Evolutionary conservation across 352 stramenopile species (phyloP).

Genomic region (Phytophthora agathidicida): DNA sequence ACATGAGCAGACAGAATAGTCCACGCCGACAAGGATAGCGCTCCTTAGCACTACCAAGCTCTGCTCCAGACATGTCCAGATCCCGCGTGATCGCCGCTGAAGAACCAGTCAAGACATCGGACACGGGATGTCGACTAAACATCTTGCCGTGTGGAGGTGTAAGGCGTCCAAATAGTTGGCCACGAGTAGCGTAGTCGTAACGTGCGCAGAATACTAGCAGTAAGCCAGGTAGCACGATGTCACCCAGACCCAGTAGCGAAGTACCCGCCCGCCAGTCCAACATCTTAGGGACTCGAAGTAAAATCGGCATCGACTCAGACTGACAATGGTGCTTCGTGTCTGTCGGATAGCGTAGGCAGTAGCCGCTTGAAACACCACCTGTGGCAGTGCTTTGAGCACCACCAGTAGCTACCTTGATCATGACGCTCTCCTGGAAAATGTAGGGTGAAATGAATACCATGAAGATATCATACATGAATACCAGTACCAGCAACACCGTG

Average conservation of each 20-base stretch:
- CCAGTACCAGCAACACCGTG: constrained; percentile 89
- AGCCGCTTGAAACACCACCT: constrained; percentile 48
- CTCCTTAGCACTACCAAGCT: constrained; percentile 51
- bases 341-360: constrained; percentile 76
- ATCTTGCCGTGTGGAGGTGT: constrained; percentile 47
- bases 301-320: constrained; percentile 93
- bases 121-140: constrained; percentile 31
- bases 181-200: constrained; percentile 92
- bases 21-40: constrained; percentile 44
- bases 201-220: constrained; percentile 95
- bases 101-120: constrained; percentile 5
- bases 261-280: constrained; percentile 92
- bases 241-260: constrained; percentile 95
- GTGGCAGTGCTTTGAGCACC: constrained; percentile 60
- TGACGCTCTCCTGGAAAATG: constrained; percentile 92
- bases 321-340: constrained; percentile 64
- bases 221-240: constrained; percentile 96
- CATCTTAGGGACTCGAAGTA: constrained; percentile 94
- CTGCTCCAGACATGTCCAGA: constrained; percentile 39
- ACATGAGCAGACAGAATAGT: constrained; percentile 85
- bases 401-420: constrained; percentile 95
- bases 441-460: constrained; percentile 96
- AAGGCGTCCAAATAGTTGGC: constrained; percentile 68
- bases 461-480: constrained; percentile 97
- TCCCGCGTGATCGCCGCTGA: constrained; percentile 3